Evolutionary conservation across 1,139 yeast species (phyloP), one percentile per base, ranked within the genome.

Genomic region (Kurtzmaniella quercitrusa): DNA sequence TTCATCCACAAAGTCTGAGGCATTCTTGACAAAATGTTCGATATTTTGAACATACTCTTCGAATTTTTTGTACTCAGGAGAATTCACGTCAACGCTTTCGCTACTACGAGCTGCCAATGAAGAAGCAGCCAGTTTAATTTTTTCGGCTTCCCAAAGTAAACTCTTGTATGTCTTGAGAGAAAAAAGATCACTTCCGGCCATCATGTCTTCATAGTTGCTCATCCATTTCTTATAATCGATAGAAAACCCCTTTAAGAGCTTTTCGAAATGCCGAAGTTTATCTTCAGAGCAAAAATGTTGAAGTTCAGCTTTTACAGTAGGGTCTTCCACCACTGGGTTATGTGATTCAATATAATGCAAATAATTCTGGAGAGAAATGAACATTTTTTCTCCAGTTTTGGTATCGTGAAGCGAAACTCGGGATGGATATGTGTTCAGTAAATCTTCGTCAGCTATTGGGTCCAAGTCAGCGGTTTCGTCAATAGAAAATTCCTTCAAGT

Each of bases 131-230:
- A 66, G 55, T 38, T 69, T 64, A 2, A 80, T 69, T 40, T 71
- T 64, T 47, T 82, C 84, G 3, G 87, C 86, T 43, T 84, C 89
- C 7, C 55, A 50, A 3, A 76, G 60, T 16, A 84, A 52, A 1
- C 65, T 47, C 45, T 68, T 73, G 46, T 81, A 66, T 1, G 65
- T 52, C 42, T 75, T 71, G 39, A 82, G 61, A 1, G 78, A 53
- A 2, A 85, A 77, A 16, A 71, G 73, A 6, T 69, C 65, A 38
- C 68, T 64, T 1, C 65, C 64, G 0, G 55, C 50, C 59, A 82
- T 60, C 7, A 71, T 45, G 1, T 59, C 60, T 37, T 73, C 68
- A 50, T 77, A 76, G 40, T 68, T 70, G 6, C 52, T 50, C 28
- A 73, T 53, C 93, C 94, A 85, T 32, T 66, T 63, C 23, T 61